Evolutionary conservation across 331 rosid species (phyloP).

Genomic region (Cydonia oblonga): DNA sequence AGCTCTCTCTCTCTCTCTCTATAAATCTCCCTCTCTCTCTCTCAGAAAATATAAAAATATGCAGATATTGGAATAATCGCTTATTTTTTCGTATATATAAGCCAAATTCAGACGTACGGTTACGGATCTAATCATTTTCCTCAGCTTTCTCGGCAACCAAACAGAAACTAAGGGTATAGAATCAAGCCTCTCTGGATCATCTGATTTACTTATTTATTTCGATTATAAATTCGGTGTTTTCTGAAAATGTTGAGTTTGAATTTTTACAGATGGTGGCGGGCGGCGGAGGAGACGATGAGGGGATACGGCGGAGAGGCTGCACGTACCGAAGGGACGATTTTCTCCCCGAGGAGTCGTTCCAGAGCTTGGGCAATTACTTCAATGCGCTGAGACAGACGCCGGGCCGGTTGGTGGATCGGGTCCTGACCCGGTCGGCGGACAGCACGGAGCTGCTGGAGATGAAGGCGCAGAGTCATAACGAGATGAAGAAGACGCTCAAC

Average conservation of each 20-base stretch:
- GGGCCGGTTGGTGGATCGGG: conserved; percentile 36
- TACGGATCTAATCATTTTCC: background rate
- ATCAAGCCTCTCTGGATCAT: background rate
- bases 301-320: conserved; percentile 37
- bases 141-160: background rate
- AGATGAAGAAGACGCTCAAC: conserved; percentile 62
- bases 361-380: conserved; percentile 40
- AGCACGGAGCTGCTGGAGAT: conserved; percentile 47
- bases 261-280: background rate
- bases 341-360: conserved; percentile 73
- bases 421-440: conserved; percentile 45
- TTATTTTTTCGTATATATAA: background rate
- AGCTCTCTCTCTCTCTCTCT: background rate
- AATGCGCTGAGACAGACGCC: conserved; percentile 40
- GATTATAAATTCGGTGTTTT: background rate
- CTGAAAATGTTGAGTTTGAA: background rate
- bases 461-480: conserved; percentile 45
- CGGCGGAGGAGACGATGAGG: background rate
- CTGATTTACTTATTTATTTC: background rate
- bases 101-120: background rate
- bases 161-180: background rate
- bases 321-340: conserved; percentile 36
- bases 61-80: background rate
- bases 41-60: background rate
- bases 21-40: too few relatives aligned